Evolutionary conservation across 202 grass and related monocot genomes (phyloP).

Genomic region (Carex sylvatica): DNA sequence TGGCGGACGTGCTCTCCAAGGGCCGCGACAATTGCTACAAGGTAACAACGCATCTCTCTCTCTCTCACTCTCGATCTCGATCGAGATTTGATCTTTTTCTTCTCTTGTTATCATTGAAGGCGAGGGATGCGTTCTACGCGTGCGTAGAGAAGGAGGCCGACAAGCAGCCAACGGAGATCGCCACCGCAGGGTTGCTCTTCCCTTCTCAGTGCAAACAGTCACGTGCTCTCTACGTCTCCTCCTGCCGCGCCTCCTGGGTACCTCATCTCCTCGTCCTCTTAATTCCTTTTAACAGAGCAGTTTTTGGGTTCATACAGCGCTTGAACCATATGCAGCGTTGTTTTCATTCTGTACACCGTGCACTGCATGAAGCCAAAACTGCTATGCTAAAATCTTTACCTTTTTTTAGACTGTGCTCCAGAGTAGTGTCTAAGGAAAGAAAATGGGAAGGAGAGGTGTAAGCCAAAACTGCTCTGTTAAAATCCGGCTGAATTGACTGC

Average conservation of each 20-base stretch:
- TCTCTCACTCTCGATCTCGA: neutral
- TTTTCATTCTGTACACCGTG: no score
- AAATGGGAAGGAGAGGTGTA: no score
- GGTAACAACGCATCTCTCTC: conserved; percentile 8
- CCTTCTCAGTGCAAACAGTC: conserved; percentile 68
- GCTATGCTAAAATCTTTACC: no score
- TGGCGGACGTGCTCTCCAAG: conserved; percentile 79
- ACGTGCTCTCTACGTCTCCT: conserved; percentile 58
- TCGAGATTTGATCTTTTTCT: neutral
- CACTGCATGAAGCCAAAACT: no score
- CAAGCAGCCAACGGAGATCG: conserved; percentile 86
- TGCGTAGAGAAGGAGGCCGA: conserved; percentile 81
- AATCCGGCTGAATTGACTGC: no score
- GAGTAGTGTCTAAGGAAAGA: no score
- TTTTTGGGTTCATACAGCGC: no score
- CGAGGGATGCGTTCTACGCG: conserved; percentile 78
- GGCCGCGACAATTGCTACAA: conserved; percentile 79
- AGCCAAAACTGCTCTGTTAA: no score
- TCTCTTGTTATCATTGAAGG: conserved; percentile 9
- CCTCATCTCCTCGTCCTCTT: neutral
- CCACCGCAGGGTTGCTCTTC: conserved; percentile 76
- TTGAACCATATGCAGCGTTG: no score
- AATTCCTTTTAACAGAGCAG: neutral
- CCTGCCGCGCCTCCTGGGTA: conserved; percentile 72
- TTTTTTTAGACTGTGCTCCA: no score